Evolutionary conservation across 371 early-diverging fungal genomes (phyloP).

Genomic region (Parasitella parasitica): DNA sequence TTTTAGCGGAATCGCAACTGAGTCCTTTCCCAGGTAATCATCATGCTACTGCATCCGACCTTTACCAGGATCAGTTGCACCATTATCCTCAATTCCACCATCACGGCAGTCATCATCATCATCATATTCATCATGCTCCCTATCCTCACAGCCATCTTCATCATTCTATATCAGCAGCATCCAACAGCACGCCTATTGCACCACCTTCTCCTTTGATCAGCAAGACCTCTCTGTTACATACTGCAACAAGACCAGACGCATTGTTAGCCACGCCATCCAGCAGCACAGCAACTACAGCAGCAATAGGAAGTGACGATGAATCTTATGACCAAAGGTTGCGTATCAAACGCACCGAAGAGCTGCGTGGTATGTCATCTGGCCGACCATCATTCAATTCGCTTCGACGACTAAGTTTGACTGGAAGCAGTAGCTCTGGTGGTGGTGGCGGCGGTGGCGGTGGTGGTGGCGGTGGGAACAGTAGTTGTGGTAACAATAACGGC

Average conservation of each 20-base stretch:
- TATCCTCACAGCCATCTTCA: not conserved
- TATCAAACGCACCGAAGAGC: constrained; percentile 39
- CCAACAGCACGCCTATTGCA: not conserved
- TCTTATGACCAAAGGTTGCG: constrained; percentile 36
- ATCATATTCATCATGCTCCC: not conserved
- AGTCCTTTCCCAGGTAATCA: constrained; percentile 62
- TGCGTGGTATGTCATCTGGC: constrained; percentile 23
- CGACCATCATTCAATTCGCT: constrained; percentile 16
- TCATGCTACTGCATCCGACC: constrained; percentile 23
- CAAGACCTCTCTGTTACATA: not conserved
- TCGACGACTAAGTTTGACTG: constrained; percentile 20
- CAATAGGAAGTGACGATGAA: constrained; percentile 45
- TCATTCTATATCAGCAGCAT: not conserved
- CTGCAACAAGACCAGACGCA: not conserved
- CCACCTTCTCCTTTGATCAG: not conserved
- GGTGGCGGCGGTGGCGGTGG: not conserved
- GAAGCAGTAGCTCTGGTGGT: not conserved
- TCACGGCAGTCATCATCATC: not conserved
- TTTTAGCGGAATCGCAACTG: constrained; percentile 41
- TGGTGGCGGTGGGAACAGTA: not conserved
- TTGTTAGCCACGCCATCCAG: not conserved
- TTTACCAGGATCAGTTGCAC: constrained; percentile 14
- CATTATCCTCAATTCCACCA: not conserved
- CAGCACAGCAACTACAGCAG: not conserved
- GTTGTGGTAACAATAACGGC: not conserved